Evolutionary conservation across 2,329 filamentous ascomycete species (phyloP), one percentile per base, ranked within the genome.

Genomic region (Fusarium coicis): DNA sequence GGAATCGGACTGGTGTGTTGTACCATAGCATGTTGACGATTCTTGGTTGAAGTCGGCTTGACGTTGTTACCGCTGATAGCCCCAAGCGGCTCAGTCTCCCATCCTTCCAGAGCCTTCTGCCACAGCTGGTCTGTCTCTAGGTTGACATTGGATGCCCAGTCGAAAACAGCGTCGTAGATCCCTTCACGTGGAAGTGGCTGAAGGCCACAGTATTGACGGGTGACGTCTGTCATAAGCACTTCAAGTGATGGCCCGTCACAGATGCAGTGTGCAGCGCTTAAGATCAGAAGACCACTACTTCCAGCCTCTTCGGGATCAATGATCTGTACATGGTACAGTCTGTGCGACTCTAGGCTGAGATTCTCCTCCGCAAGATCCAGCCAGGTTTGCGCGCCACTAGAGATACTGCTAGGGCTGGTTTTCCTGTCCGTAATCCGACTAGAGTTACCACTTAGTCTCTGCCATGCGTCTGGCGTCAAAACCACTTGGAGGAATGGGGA

Each of bases 201-300:
- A 10, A 72, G 10, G 1, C 36, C 53, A 15, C n/a, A 23, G 30
- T 72, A 72, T 7, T 54, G 34, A 3, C 57, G 32, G 7, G 26
- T 4, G 2, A 72, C 56, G 1, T 72, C 69, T 8, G 21, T 26
- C 47, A 69, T 55, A 9, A 72, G 15, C 1, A 68, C 68, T 23
- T 72, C 69, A 0, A 72, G 49, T 2, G 69, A 72, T 2, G 68
- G 50, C 1, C 69, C 68, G 10, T 72, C 69, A 1, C 68, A 72
- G 10, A 72, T 59, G 7, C 69, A 72, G 7, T 72, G 69, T 0
- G 69, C 68, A 7, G 46, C 30, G 3, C 69, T 72, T 18, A 72
- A 30, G 39, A 59, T 18, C 28, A 72, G 10, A 4, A 72, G n/a
- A 0, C 47, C 39, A 11, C 43, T n/a, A 8, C 4, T 32, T 4